These are phyloP conservation scores for Globisporangium emineosum DNA, from an alignment of 352 stramenopile genomes.

Conservation along the genomic window DNA sequence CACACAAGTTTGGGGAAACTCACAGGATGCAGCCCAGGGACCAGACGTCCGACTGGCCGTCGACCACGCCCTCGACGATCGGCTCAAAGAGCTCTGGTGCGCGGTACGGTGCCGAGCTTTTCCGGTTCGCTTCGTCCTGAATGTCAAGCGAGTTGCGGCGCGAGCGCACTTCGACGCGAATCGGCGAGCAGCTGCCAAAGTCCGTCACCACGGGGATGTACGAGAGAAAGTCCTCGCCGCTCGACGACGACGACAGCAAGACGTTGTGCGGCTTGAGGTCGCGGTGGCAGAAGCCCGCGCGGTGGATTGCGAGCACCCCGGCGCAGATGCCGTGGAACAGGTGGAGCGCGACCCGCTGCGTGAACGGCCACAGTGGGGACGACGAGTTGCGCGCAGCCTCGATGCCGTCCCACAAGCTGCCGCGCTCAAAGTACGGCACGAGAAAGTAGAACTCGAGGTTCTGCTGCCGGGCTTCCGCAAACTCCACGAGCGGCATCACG, in stretches of 20 bases:
- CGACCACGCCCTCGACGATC: slow-evolving; percentile 50
- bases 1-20: slow-evolving; percentile 14
- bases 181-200: slow-evolving; percentile 77
- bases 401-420: slow-evolving; percentile 81
- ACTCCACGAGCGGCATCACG: slow-evolving; percentile 77
- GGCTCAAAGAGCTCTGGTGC: slow-evolving; percentile 85
- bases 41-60: slow-evolving; percentile 85
- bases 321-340: slow-evolving; percentile 85
- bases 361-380: slow-evolving; percentile 81
- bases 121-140: slow-evolving; percentile 78
- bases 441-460: slow-evolving; percentile 84
- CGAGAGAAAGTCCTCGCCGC: slow-evolving; percentile 61
- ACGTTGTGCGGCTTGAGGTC: slow-evolving; percentile 88
- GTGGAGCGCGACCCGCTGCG: slow-evolving; percentile 72
- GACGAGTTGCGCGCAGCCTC: slow-evolving; percentile 55
- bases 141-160: slow-evolving; percentile 70
- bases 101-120: slow-evolving; percentile 79
- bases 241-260: slow-evolving; percentile 61
- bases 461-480: slow-evolving; percentile 61
- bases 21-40: slow-evolving; percentile 82
- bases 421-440: slow-evolving; percentile 82
- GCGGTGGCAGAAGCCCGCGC: slow-evolving; percentile 77
- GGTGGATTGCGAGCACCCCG: slow-evolving; percentile 70
- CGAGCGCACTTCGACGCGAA: slow-evolving; percentile 65
- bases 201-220: slow-evolving; percentile 83